Base-by-base conservation (phyloP, 768 basidiomycete genomes). In the Mycena vulgaris region DNA sequence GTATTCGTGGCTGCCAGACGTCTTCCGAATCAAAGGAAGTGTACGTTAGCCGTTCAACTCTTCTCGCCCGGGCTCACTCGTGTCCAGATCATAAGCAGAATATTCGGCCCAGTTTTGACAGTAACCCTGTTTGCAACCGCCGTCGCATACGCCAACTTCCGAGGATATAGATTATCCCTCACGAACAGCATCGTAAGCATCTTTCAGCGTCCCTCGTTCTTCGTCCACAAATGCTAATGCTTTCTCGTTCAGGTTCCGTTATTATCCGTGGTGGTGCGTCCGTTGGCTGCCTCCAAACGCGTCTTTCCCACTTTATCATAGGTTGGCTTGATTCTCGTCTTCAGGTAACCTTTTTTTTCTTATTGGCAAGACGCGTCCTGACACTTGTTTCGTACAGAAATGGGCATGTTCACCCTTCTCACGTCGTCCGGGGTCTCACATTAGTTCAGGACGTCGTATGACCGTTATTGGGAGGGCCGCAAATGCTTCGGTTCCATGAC, bases 1-100 rank as follows among this genome's bases (percentile, higher is more conserved):
- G 93, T 95, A 94, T 78, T 94, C 93, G 19, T 97, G 95, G 95
- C 83, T 96, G 16, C 94, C 95, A 2, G 95, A 96, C 80, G 93
- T 96, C 23, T 84, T 96, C 49, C 89, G 95, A 45, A 63, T 96
- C 71, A 90, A 95, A 84, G 93, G 94, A 73, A 95, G 92, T 72
- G 93, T 95, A 78, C 74, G 91, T 84, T 59, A n/a, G 21, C 27
- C 27, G 28, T 49, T 56, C 40, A 59, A 42, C n/a, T 52, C 39
- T 37, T 45, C 66, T 19, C 21, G 21, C 42, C 39, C 39, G 3
- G 5, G 42, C 42, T 45, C 21, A 45, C 3, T n/a, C 21, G 3
- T 33, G 31, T 57, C 51, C 79, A 96, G 90, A 91, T 96, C 70
- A 87, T 96, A 39, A 78, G 81, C 1, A 87, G 87, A 30, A 92